Conservation (phyloP, 345 rosid species). For the Syzygium grande region DNA sequence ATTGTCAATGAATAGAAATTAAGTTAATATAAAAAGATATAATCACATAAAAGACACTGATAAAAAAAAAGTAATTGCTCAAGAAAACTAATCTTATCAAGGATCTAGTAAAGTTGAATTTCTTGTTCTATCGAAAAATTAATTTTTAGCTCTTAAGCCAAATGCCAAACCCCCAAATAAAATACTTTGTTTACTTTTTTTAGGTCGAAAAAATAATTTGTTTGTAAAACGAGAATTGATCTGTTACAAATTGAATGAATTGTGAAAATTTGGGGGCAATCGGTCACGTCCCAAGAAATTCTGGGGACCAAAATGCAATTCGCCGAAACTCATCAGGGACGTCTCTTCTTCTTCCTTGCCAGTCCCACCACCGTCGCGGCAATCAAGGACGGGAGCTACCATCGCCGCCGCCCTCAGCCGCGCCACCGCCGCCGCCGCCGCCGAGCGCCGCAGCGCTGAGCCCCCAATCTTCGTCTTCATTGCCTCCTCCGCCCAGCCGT, state of each 20-base stretch:
- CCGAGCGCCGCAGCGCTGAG: not conserved
- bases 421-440: not conserved
- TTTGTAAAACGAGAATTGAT: not conserved
- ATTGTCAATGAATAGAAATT: too few relatives aligned
- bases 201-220: not conserved
- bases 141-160: not conserved
- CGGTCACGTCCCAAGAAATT: not conserved
- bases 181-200: not conserved
- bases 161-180: not conserved
- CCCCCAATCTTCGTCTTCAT: not conserved
- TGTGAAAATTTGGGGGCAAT: not conserved
- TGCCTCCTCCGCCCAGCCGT: not conserved
- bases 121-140: not conserved
- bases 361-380: not conserved
- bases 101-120: not conserved
- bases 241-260: not conserved
- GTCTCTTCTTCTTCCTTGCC: not conserved
- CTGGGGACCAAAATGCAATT: not conserved
- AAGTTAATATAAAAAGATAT: too few relatives aligned
- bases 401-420: not conserved
- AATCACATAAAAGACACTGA: too few relatives aligned
- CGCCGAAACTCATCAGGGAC: not conserved
- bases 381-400: not conserved
- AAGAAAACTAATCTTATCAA: not conserved
- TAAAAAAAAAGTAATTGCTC: fast-evolving